Conservation (phyloP, 225 moss, liverwort and hornwort species). For the Rhytidiadelphus loreus region DNA sequence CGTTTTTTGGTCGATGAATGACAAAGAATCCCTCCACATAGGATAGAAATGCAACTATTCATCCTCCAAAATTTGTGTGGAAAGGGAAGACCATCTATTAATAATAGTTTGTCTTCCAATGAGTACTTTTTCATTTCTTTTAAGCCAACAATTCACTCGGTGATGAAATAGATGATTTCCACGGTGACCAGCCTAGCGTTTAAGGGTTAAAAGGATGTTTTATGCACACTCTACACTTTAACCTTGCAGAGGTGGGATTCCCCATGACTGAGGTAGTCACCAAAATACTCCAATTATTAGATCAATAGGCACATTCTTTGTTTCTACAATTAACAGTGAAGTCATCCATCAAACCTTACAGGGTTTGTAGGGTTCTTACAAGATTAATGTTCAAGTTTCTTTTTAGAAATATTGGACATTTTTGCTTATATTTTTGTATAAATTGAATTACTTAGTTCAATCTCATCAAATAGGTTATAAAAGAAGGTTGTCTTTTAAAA, state of each 20-base stretch:
- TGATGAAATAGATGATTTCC: no score
- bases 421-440: neutral
- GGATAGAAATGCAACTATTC: no score
- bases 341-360: neutral
- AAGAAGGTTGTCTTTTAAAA: neutral
- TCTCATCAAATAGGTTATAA: neutral
- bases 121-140: no score
- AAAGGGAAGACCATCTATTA: no score
- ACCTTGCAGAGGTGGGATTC: no score
- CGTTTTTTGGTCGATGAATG: no score
- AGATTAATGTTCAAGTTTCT: neutral
- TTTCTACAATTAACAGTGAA: neutral
- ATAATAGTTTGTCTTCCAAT: no score
- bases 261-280: neutral
- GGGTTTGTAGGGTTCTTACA: fast-evolving
- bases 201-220: neutral
- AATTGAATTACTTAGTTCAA: neutral
- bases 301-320: no score
- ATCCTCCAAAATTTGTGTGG: no score
- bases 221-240: neutral
- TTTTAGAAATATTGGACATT: neutral
- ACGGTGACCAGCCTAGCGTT: no score
- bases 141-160: no score
- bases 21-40: no score
- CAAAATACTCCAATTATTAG: fast-evolving